Conservation (phyloP, 2,329 filamentous ascomycete species). For the Arthroderma sp. region DNA sequence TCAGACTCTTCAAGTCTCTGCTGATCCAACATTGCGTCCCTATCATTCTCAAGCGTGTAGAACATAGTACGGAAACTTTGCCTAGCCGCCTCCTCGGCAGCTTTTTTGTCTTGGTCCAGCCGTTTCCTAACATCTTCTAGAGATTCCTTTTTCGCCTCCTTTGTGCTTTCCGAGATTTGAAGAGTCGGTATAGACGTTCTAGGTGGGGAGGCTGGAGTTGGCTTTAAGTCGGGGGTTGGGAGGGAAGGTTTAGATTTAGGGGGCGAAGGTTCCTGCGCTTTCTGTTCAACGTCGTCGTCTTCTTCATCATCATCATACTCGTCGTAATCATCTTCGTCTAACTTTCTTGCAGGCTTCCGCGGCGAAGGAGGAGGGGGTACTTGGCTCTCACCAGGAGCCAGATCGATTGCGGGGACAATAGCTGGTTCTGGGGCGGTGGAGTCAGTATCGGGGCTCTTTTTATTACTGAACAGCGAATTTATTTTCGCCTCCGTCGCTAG, state of each 20-base stretch:
- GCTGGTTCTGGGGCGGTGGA: slow-evolving; percentile 33
- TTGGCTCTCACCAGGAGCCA: slow-evolving; percentile 25
- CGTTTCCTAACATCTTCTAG: slow-evolving; percentile 86
- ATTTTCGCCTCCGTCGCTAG: slow-evolving; percentile 65
- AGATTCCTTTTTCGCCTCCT: slow-evolving; percentile 46
- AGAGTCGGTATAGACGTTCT: slow-evolving; percentile 53
- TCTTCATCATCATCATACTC: slow-evolving; percentile 52
- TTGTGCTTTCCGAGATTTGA: slow-evolving; percentile 48
- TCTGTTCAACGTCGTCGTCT: slow-evolving; percentile 38
- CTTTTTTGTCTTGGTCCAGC: slow-evolving; percentile 80
- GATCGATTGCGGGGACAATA: slow-evolving; percentile 34
- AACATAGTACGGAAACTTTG: slow-evolving; percentile 86
- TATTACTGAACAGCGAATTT: slow-evolving; percentile 54
- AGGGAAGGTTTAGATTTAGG: slow-evolving; percentile 38
- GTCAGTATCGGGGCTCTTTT: slow-evolving; percentile 31
- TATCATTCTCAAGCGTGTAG: slow-evolving; percentile 88
- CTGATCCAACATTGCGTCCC: slow-evolving; percentile 93
- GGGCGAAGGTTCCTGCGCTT: slow-evolving; percentile 29
- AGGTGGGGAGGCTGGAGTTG: slow-evolving; percentile 51
- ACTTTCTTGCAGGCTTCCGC: slow-evolving; percentile 55
- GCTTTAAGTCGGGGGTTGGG: slow-evolving; percentile 46
- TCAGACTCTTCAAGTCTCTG: slow-evolving; percentile 94
- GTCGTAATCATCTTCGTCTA: slow-evolving; percentile 64
- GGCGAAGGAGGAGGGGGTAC: slow-evolving; percentile 25
- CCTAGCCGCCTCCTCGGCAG: slow-evolving; percentile 78